Evolutionary conservation across 1,284 basidiomycete species (phyloP).

Genomic region (Cutaneotrichosporon sp.): DNA sequence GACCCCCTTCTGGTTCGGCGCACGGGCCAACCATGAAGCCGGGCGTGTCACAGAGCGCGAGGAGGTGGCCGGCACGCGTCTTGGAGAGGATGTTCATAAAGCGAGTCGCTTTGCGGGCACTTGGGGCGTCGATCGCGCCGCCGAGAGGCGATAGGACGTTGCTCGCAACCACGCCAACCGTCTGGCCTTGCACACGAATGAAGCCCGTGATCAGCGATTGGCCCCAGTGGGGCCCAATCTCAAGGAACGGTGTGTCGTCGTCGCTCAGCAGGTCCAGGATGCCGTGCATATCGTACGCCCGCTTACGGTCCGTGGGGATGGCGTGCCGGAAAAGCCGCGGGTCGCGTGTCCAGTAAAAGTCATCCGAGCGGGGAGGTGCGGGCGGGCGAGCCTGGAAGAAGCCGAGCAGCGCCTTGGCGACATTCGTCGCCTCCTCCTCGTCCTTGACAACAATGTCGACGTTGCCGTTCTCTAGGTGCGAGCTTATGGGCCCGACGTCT

Average conservation of each 20-base stretch:
- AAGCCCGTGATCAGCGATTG: constrained; percentile 25
- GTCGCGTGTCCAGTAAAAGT: constrained; percentile 18
- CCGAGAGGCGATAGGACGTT: constrained; percentile 24
- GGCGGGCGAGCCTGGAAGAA: constrained; percentile 20
- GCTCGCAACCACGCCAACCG: constrained; percentile 22
- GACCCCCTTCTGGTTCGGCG: constrained; percentile 25
- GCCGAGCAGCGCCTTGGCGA: constrained; percentile 22
- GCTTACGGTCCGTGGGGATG: constrained; percentile 24
- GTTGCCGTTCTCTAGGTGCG: constrained; percentile 25
- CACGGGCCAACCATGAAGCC: constrained; percentile 28
- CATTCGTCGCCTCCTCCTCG: constrained; percentile 23
- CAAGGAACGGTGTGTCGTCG: constrained; percentile 26
- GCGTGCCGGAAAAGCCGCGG: constrained; percentile 24
- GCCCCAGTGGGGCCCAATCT: constrained; percentile 26
- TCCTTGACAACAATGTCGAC: constrained; percentile 25
- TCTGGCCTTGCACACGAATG: constrained; percentile 22
- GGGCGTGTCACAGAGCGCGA: constrained; percentile 26
- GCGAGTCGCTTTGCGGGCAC: constrained; percentile 22
- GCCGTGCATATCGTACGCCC: constrained; percentile 26
- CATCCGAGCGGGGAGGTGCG: background rate
- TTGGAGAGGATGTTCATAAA: constrained; percentile 26
- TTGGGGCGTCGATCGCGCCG: constrained; percentile 23
- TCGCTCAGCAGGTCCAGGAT: constrained; percentile 23
- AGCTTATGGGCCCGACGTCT: constrained; percentile 23
- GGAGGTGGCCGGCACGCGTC: constrained; percentile 20